These are phyloP conservation scores for Gynochthodes officinalis DNA, from an alignment of 257 asterid species.

Conservation along the genomic window DNA sequence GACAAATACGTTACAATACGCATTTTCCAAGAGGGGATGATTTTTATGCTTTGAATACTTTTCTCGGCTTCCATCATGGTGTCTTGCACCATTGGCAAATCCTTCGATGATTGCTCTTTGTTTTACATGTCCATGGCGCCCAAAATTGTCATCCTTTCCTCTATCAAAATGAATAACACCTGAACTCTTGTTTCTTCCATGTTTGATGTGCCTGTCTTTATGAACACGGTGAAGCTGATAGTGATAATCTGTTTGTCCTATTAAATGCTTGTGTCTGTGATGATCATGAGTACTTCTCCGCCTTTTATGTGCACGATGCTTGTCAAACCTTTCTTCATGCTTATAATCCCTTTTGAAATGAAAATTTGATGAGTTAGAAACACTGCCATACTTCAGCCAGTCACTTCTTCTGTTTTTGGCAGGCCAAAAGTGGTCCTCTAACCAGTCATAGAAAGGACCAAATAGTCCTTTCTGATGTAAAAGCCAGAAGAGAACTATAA, in stretches of 20 bases:
- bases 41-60: slow-evolving; percentile 25
- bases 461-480: slow-evolving; percentile 81
- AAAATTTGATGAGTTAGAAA: slow-evolving; percentile 27
- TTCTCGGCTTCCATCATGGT: slow-evolving; percentile 22
- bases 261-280: slow-evolving; percentile 31
- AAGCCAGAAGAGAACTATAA: slow-evolving; percentile 71
- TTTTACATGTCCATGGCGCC: slow-evolving; percentile 41
- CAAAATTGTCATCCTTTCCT: slow-evolving; percentile 31
- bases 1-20: slow-evolving; percentile 8
- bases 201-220: slow-evolving; percentile 59
- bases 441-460: slow-evolving; percentile 92
- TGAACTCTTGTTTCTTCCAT: slow-evolving; percentile 42
- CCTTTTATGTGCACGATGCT: slow-evolving; percentile 39
- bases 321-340: slow-evolving; percentile 43
- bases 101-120: slow-evolving; percentile 30
- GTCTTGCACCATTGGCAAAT: slow-evolving; percentile 16
- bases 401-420: slow-evolving; percentile 24
- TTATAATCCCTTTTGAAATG: slow-evolving; percentile 35
- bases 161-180: slow-evolving; percentile 30
- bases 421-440: slow-evolving; percentile 79
- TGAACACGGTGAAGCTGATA: slow-evolving; percentile 73
- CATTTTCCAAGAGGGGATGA: slow-evolving; percentile 18
- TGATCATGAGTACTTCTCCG: slow-evolving; percentile 28
- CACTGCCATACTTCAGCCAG: slow-evolving; percentile 26
- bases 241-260: slow-evolving; percentile 46